These are phyloP conservation scores for Cyberlindnera misumaiensis DNA, from an alignment of 805 yeast genomes.

Conservation along the genomic window DNA sequence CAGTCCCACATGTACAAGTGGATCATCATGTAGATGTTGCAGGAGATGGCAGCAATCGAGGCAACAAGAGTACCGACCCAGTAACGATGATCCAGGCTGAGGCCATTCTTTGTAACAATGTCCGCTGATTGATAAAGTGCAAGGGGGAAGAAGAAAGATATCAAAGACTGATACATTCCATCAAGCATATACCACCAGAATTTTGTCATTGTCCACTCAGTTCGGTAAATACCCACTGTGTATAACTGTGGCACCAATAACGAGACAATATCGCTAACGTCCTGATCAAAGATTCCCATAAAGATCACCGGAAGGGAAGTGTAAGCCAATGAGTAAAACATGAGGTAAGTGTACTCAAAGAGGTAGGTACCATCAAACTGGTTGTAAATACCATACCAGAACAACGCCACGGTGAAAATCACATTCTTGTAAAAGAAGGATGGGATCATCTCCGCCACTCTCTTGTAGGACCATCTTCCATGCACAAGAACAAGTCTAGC, in stretches of 20 bases:
- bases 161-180: conserved; percentile 68
- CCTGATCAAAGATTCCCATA: conserved; percentile 76
- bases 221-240: conserved; percentile 62
- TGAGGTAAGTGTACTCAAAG: conserved; percentile 71
- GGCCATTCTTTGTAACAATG: conserved; percentile 44
- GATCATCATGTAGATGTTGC: conserved; percentile 57
- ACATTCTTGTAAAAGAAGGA: conserved; percentile 76
- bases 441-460: conserved; percentile 80
- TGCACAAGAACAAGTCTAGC: conserved; percentile 64
- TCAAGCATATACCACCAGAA: conserved; percentile 72
- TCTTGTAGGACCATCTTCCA: conserved; percentile 83
- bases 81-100: conserved; percentile 62
- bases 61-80: conserved; percentile 66
- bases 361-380: conserved; percentile 76
- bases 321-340: conserved; percentile 77
- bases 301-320: conserved; percentile 78
- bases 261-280: conserved; percentile 64
- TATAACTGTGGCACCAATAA: conserved; percentile 70
- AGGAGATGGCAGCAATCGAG: conserved; percentile 57
- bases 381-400: conserved; percentile 73
- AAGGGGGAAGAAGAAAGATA: conserved; percentile 71
- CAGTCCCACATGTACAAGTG: conserved; percentile 82
- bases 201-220: conserved; percentile 64
- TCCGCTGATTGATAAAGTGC: conserved; percentile 38
- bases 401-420: conserved; percentile 63